phyloP scores from a whole-genome alignment of 441 rosid species.

The Lagerstroemia fauriei region DNA sequence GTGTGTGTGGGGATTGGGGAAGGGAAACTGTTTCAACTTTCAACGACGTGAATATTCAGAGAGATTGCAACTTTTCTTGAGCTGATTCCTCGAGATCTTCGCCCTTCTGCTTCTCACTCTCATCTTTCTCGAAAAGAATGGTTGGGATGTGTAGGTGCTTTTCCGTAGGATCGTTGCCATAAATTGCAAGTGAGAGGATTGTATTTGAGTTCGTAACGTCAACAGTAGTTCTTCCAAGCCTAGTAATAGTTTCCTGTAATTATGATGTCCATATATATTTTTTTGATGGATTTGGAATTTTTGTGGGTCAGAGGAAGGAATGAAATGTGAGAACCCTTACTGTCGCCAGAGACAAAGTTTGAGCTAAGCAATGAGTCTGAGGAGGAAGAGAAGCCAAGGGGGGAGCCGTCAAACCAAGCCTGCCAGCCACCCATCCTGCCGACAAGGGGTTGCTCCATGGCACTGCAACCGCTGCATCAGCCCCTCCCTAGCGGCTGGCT shows the following conservation, averaged over 20 bases:
- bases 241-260: not conserved
- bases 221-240: not conserved
- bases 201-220: constrained; percentile 1
- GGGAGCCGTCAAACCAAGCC: not conserved
- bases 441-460: not conserved
- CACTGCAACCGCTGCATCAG: not conserved
- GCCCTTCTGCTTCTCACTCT: no score
- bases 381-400: not conserved
- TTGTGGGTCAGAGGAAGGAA: constrained; percentile 4
- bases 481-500: constrained; percentile 27
- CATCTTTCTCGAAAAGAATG: no score
- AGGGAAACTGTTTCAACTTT: no score
- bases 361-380: not conserved
- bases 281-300: not conserved
- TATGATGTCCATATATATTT: not conserved
- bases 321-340: constrained; percentile 2
- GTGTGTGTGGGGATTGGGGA: no score
- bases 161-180: not conserved
- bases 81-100: no score
- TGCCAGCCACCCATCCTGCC: not conserved
- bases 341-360: not conserved
- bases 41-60: no score
- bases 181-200: constrained; percentile 9
- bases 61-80: no score
- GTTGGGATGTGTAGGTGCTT: no score